Evolutionary conservation across 768 basidiomycete genomes (phyloP).

Genomic region (Rhizopogon roseolus): DNA sequence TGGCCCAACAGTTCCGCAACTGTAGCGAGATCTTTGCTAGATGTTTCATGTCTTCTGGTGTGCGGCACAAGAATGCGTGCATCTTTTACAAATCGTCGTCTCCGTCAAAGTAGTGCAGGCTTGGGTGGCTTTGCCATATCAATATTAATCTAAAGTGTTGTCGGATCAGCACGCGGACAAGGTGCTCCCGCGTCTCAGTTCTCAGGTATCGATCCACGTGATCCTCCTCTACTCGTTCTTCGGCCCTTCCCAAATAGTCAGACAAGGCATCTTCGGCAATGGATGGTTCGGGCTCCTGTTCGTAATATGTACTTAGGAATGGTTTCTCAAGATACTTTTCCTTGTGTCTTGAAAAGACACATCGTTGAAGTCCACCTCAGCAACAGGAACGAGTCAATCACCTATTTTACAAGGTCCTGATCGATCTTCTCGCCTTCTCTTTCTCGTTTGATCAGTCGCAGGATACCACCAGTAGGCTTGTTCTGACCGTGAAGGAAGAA

Average conservation of each 20-base stretch:
- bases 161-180: slow-evolving; percentile 82
- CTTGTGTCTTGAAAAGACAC: slow-evolving; percentile 89
- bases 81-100: slow-evolving; percentile 93
- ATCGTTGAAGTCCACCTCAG: slow-evolving; percentile 88
- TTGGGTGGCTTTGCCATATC: slow-evolving; percentile 93
- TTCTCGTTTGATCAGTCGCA: slow-evolving; percentile 88
- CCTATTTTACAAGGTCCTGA: slow-evolving; percentile 88
- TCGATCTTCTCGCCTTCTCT: slow-evolving; percentile 93
- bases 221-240: slow-evolving; percentile 91
- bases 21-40: slow-evolving; percentile 74
- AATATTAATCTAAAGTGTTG: slow-evolving; percentile 81
- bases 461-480: slow-evolving; percentile 79
- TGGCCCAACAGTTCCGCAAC: slow-evolving; percentile 65
- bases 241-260: slow-evolving; percentile 93
- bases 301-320: slow-evolving; percentile 94
- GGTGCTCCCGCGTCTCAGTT: slow-evolving; percentile 77
- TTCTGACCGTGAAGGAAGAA: slow-evolving; percentile 85
- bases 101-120: slow-evolving; percentile 85
- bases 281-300: slow-evolving; percentile 86
- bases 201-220: slow-evolving; percentile 92
- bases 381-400: slow-evolving; percentile 92
- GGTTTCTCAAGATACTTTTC: slow-evolving; percentile 86
- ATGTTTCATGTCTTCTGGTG: slow-evolving; percentile 86
- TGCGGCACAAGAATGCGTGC: slow-evolving; percentile 86
- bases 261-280: slow-evolving; percentile 84